A percentile compares a stretch with the other conserved stretches of the same genome.
phyloP scores from a whole-genome alignment of 768 basidiomycete species.

The Mycena albidolilacea region DNA sequence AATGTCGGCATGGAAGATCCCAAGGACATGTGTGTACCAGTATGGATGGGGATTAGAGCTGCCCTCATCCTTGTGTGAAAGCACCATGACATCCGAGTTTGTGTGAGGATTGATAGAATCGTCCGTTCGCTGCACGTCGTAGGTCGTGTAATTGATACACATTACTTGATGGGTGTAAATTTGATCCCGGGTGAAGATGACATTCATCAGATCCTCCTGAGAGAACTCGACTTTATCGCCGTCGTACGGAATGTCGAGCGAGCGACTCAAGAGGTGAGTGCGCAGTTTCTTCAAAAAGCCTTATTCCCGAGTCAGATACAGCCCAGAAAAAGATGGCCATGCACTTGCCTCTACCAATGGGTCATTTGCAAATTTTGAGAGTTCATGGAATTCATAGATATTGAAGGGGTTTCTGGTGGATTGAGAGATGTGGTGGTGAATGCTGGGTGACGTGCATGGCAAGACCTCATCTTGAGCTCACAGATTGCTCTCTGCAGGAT shows the following conservation, averaged over 20 bases:
- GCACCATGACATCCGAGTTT: not conserved
- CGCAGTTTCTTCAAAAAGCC: not conserved
- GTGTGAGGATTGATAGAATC: not conserved
- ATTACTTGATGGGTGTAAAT: not conserved
- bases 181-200: not conserved
- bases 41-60: conserved; percentile 43
- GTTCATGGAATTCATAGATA: not conserved
- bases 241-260: not conserved
- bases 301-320: not conserved
- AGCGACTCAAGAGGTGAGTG: not conserved
- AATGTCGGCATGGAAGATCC: conserved; percentile 49
- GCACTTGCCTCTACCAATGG: not conserved
- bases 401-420: not conserved
- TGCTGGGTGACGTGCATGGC: not conserved
- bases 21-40: conserved; percentile 50
- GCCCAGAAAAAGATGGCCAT: not conserved
- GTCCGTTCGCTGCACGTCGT: not conserved
- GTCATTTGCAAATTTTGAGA: not conserved
- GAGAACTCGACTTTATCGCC: not conserved
- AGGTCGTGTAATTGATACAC: not conserved
- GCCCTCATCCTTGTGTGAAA: not conserved
- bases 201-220: not conserved
- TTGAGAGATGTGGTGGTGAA: not conserved
- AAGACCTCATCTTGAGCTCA: not conserved
- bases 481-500: not conserved